These are phyloP conservation scores for Haberlea rhodopensis DNA, from an alignment of 257 asterid genomes.

Conservation along the genomic window DNA sequence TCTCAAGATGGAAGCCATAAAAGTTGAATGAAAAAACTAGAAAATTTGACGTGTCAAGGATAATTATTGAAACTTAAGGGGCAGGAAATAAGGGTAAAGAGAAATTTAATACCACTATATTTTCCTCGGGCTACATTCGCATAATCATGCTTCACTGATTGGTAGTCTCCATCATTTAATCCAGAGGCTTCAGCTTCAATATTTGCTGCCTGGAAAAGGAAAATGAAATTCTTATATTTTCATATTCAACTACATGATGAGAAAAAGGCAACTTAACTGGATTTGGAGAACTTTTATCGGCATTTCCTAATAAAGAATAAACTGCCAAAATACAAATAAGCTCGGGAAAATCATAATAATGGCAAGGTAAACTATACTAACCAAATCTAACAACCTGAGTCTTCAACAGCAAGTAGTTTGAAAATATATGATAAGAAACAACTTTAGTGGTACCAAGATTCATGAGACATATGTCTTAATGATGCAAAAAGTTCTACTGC, in stretches of 20 bases:
- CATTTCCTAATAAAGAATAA: not conserved
- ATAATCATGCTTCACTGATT: slow-evolving; percentile 60
- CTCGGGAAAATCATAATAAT: not conserved
- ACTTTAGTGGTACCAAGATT: not conserved
- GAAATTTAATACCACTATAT: slow-evolving; percentile 53
- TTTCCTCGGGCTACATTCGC: slow-evolving; percentile 56
- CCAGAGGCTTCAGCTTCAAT: slow-evolving; percentile 73
- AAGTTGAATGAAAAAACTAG: slow-evolving; percentile 8
- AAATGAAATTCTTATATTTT: slow-evolving; percentile 24
- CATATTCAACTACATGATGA: slow-evolving; percentile 9
- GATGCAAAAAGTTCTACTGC: slow-evolving; percentile 1
- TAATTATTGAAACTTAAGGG: not conserved
- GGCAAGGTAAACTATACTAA: not conserved
- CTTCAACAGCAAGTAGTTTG: slow-evolving; percentile 7
- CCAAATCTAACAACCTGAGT: slow-evolving; percentile 10
- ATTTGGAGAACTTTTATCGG: not conserved
- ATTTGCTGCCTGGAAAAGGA: slow-evolving; percentile 62
- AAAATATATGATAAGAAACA: slow-evolving; percentile 4
- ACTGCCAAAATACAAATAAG: not conserved
- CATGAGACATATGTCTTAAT: not conserved
- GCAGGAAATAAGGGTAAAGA: slow-evolving; percentile 10
- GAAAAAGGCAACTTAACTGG: no score
- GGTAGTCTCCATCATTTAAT: slow-evolving; percentile 67
- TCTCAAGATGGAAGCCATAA: not conserved
- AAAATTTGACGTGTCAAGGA: slow-evolving; percentile 9